Base-by-base conservation (phyloP, 768 basidiomycete species). In the Amanita polypyramis region DNA sequence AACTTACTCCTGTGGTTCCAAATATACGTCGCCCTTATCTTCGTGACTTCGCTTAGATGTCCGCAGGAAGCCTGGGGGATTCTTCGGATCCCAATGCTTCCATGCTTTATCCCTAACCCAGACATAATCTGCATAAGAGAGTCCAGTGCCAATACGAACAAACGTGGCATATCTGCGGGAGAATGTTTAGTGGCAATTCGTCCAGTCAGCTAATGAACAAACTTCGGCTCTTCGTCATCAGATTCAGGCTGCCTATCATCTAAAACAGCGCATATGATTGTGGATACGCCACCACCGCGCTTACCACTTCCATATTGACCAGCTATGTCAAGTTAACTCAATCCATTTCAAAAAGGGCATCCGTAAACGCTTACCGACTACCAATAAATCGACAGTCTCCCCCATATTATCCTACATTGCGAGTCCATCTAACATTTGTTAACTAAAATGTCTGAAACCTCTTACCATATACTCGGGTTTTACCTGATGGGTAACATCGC, bases 351-450 rank as follows among this genome's bases (percentile, higher is more conserved):
- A 3, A 14, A 20, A 19, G 11, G 15, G 33, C 7, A 46, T 14
- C 9, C 29, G 12, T 8, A 17, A 14, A 20, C 25, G 57, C 80
- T 53, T 58, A 83, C 90, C 89, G 29, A 98, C 79, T 19, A 98
- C 92, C 6, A 98, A 66, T 1, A 95, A 79, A 56, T 97, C 95
- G 2, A 94, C 82, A 0, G 86, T 93, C 66, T 96, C 92, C 5
- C 89, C 91, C 75, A 94, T 79, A 51, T 89, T 85, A 55, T 94
- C 91, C 87, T 89, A 45, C 23, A 19, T 25, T 25, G 36, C 29
- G 45, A 44, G 32, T 43, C 44, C 25, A 9, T 44, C 11, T 30
- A 17, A 45, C 9, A 23, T 9, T 15, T 17, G 17, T 30, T n/a
- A n/a, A 19, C 27, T 12, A 36, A 27, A 7, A 39, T 14, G 45